These are phyloP conservation scores for Phytophthora europaea DNA, from an alignment of 352 stramenopile genomes.

Conservation along the genomic window DNA sequence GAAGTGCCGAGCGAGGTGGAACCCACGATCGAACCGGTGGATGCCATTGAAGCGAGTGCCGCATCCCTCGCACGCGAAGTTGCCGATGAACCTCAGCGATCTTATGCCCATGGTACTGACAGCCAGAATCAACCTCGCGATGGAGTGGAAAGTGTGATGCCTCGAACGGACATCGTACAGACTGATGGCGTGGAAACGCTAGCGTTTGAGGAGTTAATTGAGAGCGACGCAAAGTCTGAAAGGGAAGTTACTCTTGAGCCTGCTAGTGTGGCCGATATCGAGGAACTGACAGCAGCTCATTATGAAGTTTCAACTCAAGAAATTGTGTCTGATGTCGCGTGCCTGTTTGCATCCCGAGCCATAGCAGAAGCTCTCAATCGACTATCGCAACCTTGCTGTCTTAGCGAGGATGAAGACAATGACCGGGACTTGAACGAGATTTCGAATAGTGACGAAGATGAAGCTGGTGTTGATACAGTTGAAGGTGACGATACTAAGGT, in stretches of 20 bases:
- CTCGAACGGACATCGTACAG: background rate
- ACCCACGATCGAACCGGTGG: background rate
- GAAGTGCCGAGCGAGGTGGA: background rate
- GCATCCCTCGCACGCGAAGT: background rate
- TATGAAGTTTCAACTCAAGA: conserved; percentile 18
- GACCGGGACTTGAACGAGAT: background rate
- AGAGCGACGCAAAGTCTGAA: background rate
- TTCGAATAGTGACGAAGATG: background rate
- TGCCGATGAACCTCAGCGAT: background rate
- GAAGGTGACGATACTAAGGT: background rate
- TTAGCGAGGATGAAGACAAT: background rate
- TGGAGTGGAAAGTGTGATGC: background rate
- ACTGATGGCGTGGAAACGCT: background rate
- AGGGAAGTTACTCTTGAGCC: background rate
- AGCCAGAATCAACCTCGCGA: background rate
- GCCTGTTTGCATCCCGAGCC: conserved; percentile 14
- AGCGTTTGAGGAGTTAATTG: background rate
- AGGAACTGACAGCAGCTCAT: background rate
- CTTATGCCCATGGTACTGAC: background rate
- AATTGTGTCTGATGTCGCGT: conserved; percentile 17
- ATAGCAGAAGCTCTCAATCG: conserved; percentile 29
- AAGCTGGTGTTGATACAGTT: background rate
- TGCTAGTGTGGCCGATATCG: background rate
- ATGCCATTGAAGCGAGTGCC: background rate
- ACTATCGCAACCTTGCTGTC: background rate